phyloP scores from a whole-genome alignment of 1,284 basidiomycete genomes.

The Boletus sp. region DNA sequence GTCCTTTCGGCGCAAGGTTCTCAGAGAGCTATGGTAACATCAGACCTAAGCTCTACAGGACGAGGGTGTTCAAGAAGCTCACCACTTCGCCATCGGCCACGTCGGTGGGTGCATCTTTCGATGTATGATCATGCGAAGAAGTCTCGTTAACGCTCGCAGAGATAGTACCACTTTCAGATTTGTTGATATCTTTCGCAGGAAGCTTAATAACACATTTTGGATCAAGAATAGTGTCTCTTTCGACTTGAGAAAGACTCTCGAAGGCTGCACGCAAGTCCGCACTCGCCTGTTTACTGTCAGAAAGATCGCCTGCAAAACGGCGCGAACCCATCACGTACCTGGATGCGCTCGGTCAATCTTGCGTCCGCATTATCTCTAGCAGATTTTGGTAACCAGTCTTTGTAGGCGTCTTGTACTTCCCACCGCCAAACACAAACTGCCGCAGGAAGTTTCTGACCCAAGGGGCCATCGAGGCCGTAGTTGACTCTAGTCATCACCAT shows the following conservation, averaged over 20 bases:
- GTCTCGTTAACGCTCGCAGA: conserved; percentile 4
- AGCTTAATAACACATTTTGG: conserved; percentile 46
- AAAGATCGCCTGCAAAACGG: background rate
- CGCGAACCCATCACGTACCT: conserved; percentile 43
- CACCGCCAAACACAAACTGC: conserved; percentile 80
- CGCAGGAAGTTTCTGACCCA: conserved; percentile 53
- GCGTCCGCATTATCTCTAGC: conserved; percentile 61
- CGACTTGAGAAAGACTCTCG: conserved; percentile 52
- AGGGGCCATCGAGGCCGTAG: conserved; percentile 64
- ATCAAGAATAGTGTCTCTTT: conserved; percentile 54
- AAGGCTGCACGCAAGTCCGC: conserved; percentile 54
- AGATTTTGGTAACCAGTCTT: conserved; percentile 69
- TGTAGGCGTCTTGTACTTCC: conserved; percentile 67
- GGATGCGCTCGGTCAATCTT: conserved; percentile 64
- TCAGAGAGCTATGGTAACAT: conserved; percentile 19
- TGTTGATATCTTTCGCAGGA: conserved; percentile 40
- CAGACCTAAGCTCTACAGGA: background rate
- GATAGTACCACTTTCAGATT: conserved; percentile 20
- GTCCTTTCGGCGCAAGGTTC: conserved; percentile 25
- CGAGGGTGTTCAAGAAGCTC: conserved; percentile 1
- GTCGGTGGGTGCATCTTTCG: conserved; percentile 31
- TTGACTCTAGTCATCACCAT: conserved; percentile 62
- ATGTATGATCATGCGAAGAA: conserved; percentile 5
- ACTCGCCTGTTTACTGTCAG: conserved; percentile 50
- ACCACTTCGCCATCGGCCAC: conserved; percentile 38